Base-by-base conservation (phyloP, 164 flowering plant species). In the Vitis rotundifolia region DNA sequence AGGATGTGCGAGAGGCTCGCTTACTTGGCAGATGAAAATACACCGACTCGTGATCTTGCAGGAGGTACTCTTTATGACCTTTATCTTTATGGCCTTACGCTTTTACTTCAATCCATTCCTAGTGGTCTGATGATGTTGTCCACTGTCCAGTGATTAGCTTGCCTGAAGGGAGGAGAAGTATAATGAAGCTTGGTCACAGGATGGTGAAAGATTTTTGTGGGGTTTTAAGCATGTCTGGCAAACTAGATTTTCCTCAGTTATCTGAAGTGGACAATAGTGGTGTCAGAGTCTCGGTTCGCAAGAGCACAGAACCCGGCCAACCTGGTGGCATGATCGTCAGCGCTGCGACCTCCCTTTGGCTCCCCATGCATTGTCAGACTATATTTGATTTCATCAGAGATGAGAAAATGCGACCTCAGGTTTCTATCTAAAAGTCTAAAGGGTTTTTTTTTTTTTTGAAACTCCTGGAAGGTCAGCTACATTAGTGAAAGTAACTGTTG, bases 1-100 rank as follows among this genome's bases (percentile, higher is more conserved):
- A 78, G 82, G 64, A 80, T 80, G 81, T 82, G 78, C 18, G 87
- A 84, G 72, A 80, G 86, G 54, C 57, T 76, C 18, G 56, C 76
- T 12, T 73, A 56, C 59, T 64, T 73, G 7, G 26, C 29, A 55
- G 69, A 8, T 5, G 69, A 64, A 61, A 61, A 14, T 28, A 2
- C 64, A 37, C 71, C 71, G 49, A 28, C 13, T 49, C 64, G 44
- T 63, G 79, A 77, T 18, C 56, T 66, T 57, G 75, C 70, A 64
- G 81, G 78, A 71, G 86, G 86, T 82, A 75, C 0, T n/a, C 10
- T 61, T 37, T 28, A 22, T 22, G 0, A 22, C 26, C 1, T 49
- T 9, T 5, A 9, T 13, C 13, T 55, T 15, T 18, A 16, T 31
- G 56, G 44, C 31, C 29, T 51, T 22, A 59, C 37, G 2, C 3